Base-by-base conservation (phyloP, 1,284 basidiomycete genomes). In the Wolfiporia cocos region DNA sequence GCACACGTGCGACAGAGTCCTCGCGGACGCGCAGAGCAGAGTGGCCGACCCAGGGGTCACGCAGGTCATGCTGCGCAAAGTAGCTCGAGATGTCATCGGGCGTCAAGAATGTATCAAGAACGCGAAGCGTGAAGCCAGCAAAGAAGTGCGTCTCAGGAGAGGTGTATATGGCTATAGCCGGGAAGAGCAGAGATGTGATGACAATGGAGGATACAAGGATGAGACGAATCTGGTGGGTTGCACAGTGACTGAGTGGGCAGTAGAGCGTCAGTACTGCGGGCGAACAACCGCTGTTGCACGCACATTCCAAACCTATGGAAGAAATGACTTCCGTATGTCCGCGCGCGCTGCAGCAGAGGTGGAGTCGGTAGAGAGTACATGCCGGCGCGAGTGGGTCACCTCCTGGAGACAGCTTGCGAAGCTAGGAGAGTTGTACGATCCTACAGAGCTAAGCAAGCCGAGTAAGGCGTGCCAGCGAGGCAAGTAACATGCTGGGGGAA, bases 121-220 rank as follows among this genome's bases (percentile, higher is more conserved):
- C 70, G 40, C 68, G 65, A 35, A 73, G 65, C 46, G 75, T 74
- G 53, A 73, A 68, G 32, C 66, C 67, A 38, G 81, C 76, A 41
- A 81, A 71, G 33, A 79, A 78, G 47, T 75, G 74, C 1, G 76
- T 74, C 44, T 79, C 75, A 5, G 82, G 78, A 2, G 83, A 82
- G 22, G 85, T 78, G 61, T 92, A 93, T 39, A 91, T 74, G 34
- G 89, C 82, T 36, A 96, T 76, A 9, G 92, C 90, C 4, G 92
- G 92, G 56, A 93, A 97, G 61, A 95, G 90, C 38, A 99, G 81
- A 31, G 90, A 92, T 35, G 93, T 95, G 68, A 99, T 97, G 56
- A 98, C 90, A 47, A 97, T 76, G 46, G 88, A 86, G 43, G 92
- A 95, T 46, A 96, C 85, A 48, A 99, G 76, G 54, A 99, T 86